phyloP scores from a whole-genome alignment of 2,329 filamentous ascomycete genomes.

The Paecilomyces formosus region DNA sequence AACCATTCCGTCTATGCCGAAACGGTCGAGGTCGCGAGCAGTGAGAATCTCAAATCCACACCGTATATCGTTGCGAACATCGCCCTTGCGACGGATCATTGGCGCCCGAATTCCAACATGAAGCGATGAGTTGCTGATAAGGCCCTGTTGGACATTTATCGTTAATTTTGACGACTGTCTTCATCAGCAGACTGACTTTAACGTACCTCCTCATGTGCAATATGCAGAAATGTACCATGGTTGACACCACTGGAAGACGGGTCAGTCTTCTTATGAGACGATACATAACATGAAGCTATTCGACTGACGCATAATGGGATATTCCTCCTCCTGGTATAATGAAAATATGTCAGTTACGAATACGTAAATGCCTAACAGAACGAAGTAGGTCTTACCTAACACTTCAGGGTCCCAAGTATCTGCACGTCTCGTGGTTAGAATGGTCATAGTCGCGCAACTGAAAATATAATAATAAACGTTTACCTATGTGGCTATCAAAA shows the following conservation, averaged over 20 bases:
- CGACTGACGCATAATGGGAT: constrained; percentile 42
- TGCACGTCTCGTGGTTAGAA: background rate
- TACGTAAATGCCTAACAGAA: background rate
- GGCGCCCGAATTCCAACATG: constrained; percentile 52
- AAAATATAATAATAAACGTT: background rate
- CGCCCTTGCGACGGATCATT: constrained; percentile 41
- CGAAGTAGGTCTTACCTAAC: constrained; percentile 29
- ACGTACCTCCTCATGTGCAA: constrained; percentile 47
- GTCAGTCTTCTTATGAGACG: background rate
- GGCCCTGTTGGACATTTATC: constrained; percentile 20
- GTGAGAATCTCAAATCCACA: constrained; percentile 50
- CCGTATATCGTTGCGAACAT: constrained; percentile 45
- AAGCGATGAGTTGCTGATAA: constrained; percentile 48
- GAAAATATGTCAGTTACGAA: background rate
- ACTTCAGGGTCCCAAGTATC: constrained; percentile 51
- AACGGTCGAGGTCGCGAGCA: constrained; percentile 45
- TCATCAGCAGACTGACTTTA: background rate
- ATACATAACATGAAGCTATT: background rate
- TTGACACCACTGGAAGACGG: constrained; percentile 37
- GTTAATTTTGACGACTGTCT: background rate
- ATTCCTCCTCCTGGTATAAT: constrained; percentile 38
- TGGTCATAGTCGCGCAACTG: background rate
- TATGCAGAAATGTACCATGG: constrained; percentile 50
- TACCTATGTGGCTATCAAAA: constrained; percentile 45
- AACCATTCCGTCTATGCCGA: constrained; percentile 43